Conservation (phyloP, 164 flowering plant genomes). For the Annona cherimola region DNA sequence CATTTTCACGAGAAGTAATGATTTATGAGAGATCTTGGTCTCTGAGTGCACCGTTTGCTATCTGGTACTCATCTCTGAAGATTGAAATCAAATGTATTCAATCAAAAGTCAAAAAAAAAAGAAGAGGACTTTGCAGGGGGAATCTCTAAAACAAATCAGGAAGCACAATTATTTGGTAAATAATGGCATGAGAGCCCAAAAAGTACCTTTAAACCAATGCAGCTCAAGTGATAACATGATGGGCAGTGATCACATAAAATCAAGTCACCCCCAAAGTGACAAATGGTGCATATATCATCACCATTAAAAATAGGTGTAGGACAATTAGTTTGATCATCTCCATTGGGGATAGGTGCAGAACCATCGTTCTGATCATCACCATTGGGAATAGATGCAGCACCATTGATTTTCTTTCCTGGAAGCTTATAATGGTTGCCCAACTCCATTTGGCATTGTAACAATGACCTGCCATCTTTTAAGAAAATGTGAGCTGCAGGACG, state of each 20-base stretch:
- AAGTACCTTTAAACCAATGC: conserved; percentile 69
- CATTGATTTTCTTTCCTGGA: neutral
- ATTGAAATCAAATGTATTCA: neutral
- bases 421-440: conserved; percentile 7
- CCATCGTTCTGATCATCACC: neutral
- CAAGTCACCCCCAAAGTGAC: conserved; percentile 71
- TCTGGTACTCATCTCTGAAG: neutral
- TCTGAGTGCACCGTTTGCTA: too few species aligned
- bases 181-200: conserved; percentile 1
- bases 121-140: neutral
- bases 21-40: too few species aligned
- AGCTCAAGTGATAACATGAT: conserved; percentile 58
- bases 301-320: conserved; percentile 9
- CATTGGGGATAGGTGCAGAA: conserved; percentile 31
- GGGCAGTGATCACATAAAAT: conserved; percentile 82
- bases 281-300: conserved; percentile 64
- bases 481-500: conserved; percentile 58
- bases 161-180: neutral
- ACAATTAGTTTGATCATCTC: conserved; percentile 18
- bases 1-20: too few species aligned
- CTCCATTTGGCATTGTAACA: conserved; percentile 60
- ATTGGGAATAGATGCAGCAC: neutral
- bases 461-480: conserved; percentile 75
- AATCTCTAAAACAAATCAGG: neutral
- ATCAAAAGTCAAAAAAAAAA: neutral